phyloP scores from a whole-genome alignment of 2,329 filamentous ascomycete genomes.

The Madurella mycetomatis region DNA sequence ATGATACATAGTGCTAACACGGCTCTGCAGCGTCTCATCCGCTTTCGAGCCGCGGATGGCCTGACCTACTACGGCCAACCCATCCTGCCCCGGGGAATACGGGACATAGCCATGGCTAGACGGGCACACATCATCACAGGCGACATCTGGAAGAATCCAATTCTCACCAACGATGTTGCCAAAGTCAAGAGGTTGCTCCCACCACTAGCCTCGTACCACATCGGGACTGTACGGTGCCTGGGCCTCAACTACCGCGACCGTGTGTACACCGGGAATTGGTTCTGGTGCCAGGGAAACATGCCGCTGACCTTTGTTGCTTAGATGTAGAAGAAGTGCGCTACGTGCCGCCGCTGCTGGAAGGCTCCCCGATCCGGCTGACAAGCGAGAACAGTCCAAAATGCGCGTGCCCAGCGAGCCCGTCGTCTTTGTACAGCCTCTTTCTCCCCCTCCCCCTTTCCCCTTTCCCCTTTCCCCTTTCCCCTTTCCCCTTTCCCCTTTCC shows the following conservation, averaged over 20 bases:
- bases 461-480: neutral
- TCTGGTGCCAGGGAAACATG: too few species aligned
- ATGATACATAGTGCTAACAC: neutral
- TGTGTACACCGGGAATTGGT: too few species aligned
- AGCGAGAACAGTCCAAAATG: slow-evolving; percentile 49
- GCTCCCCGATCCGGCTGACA: neutral
- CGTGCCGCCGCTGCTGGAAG: too few species aligned
- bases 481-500: neutral
- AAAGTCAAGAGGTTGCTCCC: slow-evolving; percentile 55
- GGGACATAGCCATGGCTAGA: slow-evolving; percentile 56
- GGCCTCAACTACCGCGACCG: slow-evolving; percentile 67
- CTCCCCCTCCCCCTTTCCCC: neutral
- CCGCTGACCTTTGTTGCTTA: too few species aligned
- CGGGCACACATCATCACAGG: slow-evolving; percentile 61
- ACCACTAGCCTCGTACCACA: slow-evolving; percentile 58
- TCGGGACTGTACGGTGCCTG: slow-evolving; percentile 63
- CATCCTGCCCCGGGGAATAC: slow-evolving; percentile 57
- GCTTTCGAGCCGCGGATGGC: slow-evolving; percentile 69
- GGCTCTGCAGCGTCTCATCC: slow-evolving; percentile 57
- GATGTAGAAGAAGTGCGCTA: slow-evolving; percentile 58
- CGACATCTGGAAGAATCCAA: slow-evolving; percentile 60
- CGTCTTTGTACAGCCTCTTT: slow-evolving; percentile 50
- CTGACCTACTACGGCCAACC: slow-evolving; percentile 70
- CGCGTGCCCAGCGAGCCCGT: slow-evolving; percentile 67
- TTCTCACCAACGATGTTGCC: slow-evolving; percentile 58